phyloP scores from a whole-genome alignment of 176 grass and related monocot species.

The Canna indica region DNA sequence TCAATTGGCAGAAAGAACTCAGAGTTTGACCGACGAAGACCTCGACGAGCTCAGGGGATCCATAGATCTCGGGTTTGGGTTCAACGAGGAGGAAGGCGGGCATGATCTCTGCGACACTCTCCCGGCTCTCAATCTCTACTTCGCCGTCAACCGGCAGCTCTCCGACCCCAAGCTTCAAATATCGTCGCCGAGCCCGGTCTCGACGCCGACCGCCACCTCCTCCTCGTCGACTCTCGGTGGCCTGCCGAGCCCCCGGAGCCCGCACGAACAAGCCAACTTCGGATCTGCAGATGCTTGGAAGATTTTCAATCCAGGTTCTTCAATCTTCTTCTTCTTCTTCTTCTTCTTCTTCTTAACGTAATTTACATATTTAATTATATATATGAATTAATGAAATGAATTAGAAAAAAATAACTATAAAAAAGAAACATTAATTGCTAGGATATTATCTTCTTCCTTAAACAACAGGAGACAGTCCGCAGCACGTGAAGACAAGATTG shows the following conservation, averaged over 20 bases:
- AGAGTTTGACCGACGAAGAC: constrained; percentile 6
- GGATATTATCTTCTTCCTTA: too few relatives aligned
- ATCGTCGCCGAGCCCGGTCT: background rate
- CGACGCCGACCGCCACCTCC: constrained; percentile 10
- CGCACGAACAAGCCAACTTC: background rate
- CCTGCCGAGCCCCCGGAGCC: background rate
- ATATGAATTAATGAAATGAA: too few relatives aligned
- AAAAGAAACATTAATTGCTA: too few relatives aligned
- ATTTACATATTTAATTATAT: too few relatives aligned
- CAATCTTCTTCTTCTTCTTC: background rate
- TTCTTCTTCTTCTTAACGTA: too few relatives aligned
- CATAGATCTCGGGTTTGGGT: constrained; percentile 13
- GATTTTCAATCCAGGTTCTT: constrained; percentile 5
- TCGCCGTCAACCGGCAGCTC: constrained; percentile 18
- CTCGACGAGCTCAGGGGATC: constrained; percentile 12
- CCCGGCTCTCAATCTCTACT: constrained; percentile 18
- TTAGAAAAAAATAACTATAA: too few relatives aligned
- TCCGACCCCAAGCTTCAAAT: constrained; percentile 3
- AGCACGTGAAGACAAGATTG: background rate
- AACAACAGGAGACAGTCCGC: background rate
- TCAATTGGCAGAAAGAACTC: background rate
- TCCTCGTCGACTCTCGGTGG: background rate
- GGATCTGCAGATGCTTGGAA: constrained; percentile 1
- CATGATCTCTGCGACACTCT: constrained; percentile 9
- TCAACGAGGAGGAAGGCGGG: constrained; percentile 8